These are phyloP conservation scores for Plasmodium fragile DNA, from an alignment of 169 alveolate species.

Conservation along the genomic window DNA sequence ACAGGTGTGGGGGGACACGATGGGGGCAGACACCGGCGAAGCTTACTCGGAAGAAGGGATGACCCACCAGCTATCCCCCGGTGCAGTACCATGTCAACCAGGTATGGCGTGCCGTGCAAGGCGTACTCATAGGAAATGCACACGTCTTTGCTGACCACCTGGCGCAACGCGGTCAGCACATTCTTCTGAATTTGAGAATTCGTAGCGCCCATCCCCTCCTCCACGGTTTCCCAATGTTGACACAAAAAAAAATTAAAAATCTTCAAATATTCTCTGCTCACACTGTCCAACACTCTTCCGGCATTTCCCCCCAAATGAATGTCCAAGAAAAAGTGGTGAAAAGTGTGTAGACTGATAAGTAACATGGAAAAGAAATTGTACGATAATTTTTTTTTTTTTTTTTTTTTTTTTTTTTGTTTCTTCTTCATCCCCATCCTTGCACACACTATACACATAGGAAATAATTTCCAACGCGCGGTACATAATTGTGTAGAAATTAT, in stretches of 20 bases:
- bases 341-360: slow-evolving; percentile 23
- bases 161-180: slow-evolving; percentile 5
- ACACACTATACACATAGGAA: not conserved
- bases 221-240: slow-evolving; percentile 8
- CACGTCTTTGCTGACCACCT: not conserved
- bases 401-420: not conserved
- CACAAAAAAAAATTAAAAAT: slow-evolving; percentile 14
- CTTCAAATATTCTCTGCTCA: slow-evolving; percentile 1
- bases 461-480: not conserved
- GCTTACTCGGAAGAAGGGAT: not conserved
- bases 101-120: slow-evolving; percentile 22
- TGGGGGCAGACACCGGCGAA: not conserved
- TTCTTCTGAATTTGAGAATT: slow-evolving; percentile 53
- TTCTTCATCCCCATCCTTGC: not conserved
- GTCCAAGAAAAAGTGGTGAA: slow-evolving; percentile 23
- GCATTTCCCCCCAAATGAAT: not conserved
- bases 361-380: slow-evolving; percentile 35
- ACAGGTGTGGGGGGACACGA: not conserved
- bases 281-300: not conserved
- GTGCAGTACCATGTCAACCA: slow-evolving; percentile 20
- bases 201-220: not conserved
- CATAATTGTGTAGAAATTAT: slow-evolving; percentile 1
- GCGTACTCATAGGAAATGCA: slow-evolving; percentile 16
- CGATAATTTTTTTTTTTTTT: not conserved
- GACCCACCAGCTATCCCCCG: not conserved